phyloP scores from a whole-genome alignment of 2,329 filamentous ascomycete species.

The Exophiala mesophila region DNA sequence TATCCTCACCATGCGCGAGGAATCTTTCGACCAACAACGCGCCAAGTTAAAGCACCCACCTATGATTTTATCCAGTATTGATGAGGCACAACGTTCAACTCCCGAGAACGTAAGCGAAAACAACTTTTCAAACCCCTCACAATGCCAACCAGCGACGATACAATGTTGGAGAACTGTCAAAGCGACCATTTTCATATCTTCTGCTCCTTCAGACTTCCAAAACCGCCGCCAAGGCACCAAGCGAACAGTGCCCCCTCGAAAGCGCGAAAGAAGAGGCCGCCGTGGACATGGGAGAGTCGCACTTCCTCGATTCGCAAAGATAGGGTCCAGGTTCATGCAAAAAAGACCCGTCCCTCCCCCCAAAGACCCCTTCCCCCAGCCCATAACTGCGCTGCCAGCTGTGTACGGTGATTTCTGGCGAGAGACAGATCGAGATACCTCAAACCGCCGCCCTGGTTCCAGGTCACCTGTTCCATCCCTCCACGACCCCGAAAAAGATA shows the following conservation, averaged over 20 bases:
- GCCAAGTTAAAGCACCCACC: conserved; percentile 5
- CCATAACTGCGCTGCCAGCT: not conserved
- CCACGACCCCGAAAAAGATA: conserved; percentile 19
- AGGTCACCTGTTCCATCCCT: conserved; percentile 17
- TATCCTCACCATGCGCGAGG: conserved; percentile 10
- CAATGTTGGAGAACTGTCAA: conserved; percentile 16
- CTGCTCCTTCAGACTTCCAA: conserved; percentile 3
- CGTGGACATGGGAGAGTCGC: not conserved
- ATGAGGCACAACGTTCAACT: conserved; percentile 3
- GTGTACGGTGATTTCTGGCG: not conserved
- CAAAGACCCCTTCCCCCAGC: not conserved
- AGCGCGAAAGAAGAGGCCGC: conserved; percentile 5
- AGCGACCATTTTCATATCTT: conserved; percentile 7
- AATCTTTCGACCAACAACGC: conserved; percentile 22
- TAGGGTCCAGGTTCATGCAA: not conserved
- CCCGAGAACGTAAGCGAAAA: conserved; percentile 3
- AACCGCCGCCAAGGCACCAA: conserved; percentile 1
- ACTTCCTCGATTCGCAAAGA: not conserved
- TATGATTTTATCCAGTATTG: not conserved
- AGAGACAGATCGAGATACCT: not conserved
- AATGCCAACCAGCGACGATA: conserved; percentile 4
- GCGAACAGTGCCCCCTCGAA: conserved; percentile 3
- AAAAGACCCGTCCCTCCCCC: not conserved
- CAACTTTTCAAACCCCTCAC: conserved; percentile 1
- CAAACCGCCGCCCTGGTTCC: not conserved